A percentile compares a stretch with the other conserved stretches of the same genome.
These are phyloP conservation scores for Coniochaeta sp. DNA, from an alignment of 2,329 filamentous ascomycete genomes.

Conservation along the genomic window DNA sequence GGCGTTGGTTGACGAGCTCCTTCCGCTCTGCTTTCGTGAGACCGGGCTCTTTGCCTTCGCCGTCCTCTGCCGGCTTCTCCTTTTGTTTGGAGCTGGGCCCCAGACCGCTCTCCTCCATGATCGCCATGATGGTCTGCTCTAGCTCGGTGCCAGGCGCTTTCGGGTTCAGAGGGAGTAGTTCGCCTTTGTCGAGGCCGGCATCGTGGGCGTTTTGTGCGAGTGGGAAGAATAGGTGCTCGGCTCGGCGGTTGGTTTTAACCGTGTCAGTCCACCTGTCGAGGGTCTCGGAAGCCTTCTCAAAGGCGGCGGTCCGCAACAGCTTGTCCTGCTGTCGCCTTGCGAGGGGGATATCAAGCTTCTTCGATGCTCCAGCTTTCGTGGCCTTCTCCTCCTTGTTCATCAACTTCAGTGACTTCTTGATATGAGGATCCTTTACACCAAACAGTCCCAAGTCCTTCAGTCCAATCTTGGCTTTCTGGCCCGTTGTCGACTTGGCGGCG, in stretches of 20 bases:
- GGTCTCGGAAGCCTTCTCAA: constrained; percentile 86
- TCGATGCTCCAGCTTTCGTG: constrained; percentile 47
- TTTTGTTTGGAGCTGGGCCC: constrained; percentile 37
- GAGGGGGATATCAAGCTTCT: constrained; percentile 75
- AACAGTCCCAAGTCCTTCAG: constrained; percentile 67
- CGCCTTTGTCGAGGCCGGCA: constrained; percentile 51
- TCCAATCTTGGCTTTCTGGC: constrained; percentile 59
- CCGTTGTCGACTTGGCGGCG: constrained; percentile 30
- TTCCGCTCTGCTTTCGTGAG: constrained; percentile 62
- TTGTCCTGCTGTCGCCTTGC: constrained; percentile 81
- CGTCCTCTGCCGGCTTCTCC: constrained; percentile 42
- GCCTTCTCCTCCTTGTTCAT: constrained; percentile 57
- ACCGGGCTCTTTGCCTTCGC: constrained; percentile 63
- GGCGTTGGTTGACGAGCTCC: constrained; percentile 65
- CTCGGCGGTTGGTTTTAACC: constrained; percentile 85
- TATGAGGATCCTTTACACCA: constrained; percentile 63
- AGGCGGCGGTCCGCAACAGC: constrained; percentile 74
- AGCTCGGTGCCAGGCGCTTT: constrained; percentile 69
- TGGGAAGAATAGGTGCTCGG: constrained; percentile 86
- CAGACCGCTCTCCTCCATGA: constrained; percentile 84
- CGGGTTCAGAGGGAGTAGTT: constrained; percentile 57
- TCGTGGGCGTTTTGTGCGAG: constrained; percentile 63
- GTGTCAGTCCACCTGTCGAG: constrained; percentile 90
- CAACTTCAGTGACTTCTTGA: constrained; percentile 74
- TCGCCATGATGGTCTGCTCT: constrained; percentile 77